Base-by-base conservation (phyloP, 2,329 filamentous ascomycete species). In the Colletotrichum filicis region DNA sequence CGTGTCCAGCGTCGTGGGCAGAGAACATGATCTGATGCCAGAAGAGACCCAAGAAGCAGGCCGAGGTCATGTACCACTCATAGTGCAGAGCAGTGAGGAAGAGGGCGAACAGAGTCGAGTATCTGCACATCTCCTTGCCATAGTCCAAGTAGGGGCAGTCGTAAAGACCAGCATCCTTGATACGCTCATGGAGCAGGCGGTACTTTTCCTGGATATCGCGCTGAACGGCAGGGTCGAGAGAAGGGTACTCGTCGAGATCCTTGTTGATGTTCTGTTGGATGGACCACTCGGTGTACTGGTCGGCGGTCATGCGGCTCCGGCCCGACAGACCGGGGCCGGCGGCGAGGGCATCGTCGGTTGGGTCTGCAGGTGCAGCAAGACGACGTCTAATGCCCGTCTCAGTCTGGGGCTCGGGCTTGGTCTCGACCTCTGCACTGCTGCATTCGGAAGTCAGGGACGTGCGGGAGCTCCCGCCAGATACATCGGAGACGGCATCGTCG, bases 21-120 rank as follows among this genome's bases (percentile, higher is more conserved):
- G 88, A 87, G 80, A 92, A 93, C 88, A 92, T 92, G 82, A 92
- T 88, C 82, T 92, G 91, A 77, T 92, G 90, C 90, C 90, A 92
- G 78, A 92, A 92, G 16, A 90, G 68, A 4, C 91, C 91, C n/a
- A 92, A 79, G 75, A 88, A 90, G 22, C 87, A 75, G 46, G 89
- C 88, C 3, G 89, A 91, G 1, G 86, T 85, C 64, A 88, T 79
- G 78, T 90, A 92, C 88, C 89, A 92, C 52, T 84, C 83, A 37
- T 80, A 78, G 69, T 81, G 80, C 2, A 92, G 81, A 2, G 85
- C 76, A 22, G 83, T 77, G 11, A 86, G 68, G 77, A 90, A 92
- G 0, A 79, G 68, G 0, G 74, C 76, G 71, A 92, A 92, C 7
- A 92, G 79, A 0, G 81, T 75, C 0, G 78, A 76, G 76, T 91